Base-by-base conservation (phyloP, 129 eudicot species). In the Artemisia annua region DNA sequence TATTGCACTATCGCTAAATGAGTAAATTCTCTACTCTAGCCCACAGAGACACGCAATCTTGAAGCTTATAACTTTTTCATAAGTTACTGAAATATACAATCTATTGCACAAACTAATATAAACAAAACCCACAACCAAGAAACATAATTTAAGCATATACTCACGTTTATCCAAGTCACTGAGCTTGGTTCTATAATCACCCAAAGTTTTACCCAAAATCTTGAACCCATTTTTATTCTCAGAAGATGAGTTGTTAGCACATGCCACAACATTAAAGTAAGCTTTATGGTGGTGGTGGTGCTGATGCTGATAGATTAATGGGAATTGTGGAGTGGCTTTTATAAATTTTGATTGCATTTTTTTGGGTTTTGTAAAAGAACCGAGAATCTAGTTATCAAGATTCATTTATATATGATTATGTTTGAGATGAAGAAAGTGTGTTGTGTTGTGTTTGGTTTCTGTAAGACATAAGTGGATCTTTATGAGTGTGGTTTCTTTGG, bases 161-260 rank as follows among this genome's bases (percentile, higher is more conserved):
- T 87, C 53, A 90, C 97, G 73, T 63, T 73, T 48, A 82, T 90
- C 82, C 61, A 90, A 74, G 54, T 79, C 91, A 50, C 77, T 83
- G 49, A 90, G 64, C 74, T 79, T 90, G 87, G 78, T 65, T 72
- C 82, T 83, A 59, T 57, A 50, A 66, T 69, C 83, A 67, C 74
- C 70, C 72, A 71, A 59, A 72, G 81, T 69, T 60, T 77, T 80
- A 32, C 83, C 80, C 66, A 73, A 76, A 52, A 69, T 77, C 79
- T 82, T 84, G 80, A 91, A 82, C 19, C 82, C 78, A 71, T 82
- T 80, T 62, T 83, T 87, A 48, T 78, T 72, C 44, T 81, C 86
- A 26, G 82, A 5, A 51, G 87, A 74, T 69, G 79, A 60, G 77
- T 82, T 84, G 11, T 73, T 83, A 3, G 76, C 81, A 74, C 87